phyloP scores from a whole-genome alignment of 2,329 filamentous ascomycete species.

The Epicoccum nigrum region DNA sequence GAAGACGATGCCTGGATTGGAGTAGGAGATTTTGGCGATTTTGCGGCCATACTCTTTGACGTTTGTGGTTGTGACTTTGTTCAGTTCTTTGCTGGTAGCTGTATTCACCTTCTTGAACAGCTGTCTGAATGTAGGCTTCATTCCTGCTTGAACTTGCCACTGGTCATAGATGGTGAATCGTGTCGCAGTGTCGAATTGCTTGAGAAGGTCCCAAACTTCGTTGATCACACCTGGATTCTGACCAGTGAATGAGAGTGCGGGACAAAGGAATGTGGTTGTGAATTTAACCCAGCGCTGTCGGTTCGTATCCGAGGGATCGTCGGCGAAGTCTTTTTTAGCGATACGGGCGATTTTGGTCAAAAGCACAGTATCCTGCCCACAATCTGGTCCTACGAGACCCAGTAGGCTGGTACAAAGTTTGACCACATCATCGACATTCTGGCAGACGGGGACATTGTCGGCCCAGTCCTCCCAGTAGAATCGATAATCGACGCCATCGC shows the following conservation, averaged over 20 bases:
- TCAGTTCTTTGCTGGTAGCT: conserved; percentile 85
- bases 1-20: conserved; percentile 90
- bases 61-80: conserved; percentile 87
- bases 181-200: conserved; percentile 74
- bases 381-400: conserved; percentile 84
- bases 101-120: conserved; percentile 78
- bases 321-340: conserved; percentile 73
- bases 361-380: conserved; percentile 80
- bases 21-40: conserved; percentile 89
- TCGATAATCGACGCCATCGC: conserved; percentile 77
- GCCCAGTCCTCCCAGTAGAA: conserved; percentile 99
- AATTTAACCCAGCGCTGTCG: conserved; percentile 81
- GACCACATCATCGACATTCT: conserved; percentile 88
- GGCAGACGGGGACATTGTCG: conserved; percentile 90
- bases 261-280: conserved; percentile 82
- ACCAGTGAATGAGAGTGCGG: conserved; percentile 83
- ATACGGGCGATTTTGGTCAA: conserved; percentile 86
- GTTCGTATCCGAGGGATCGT: conserved; percentile 75
- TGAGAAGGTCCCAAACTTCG: conserved; percentile 83
- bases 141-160: conserved; percentile 66
- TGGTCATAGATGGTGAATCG: conserved; percentile 91
- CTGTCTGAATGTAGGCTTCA: conserved; percentile 71
- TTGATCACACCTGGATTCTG: conserved; percentile 84
- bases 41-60: conserved; percentile 83
- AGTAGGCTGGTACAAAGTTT: conserved; percentile 82